Evolutionary conservation across 768 basidiomycete genomes (phyloP).

Genomic region (Boletus subcaerulescens): DNA sequence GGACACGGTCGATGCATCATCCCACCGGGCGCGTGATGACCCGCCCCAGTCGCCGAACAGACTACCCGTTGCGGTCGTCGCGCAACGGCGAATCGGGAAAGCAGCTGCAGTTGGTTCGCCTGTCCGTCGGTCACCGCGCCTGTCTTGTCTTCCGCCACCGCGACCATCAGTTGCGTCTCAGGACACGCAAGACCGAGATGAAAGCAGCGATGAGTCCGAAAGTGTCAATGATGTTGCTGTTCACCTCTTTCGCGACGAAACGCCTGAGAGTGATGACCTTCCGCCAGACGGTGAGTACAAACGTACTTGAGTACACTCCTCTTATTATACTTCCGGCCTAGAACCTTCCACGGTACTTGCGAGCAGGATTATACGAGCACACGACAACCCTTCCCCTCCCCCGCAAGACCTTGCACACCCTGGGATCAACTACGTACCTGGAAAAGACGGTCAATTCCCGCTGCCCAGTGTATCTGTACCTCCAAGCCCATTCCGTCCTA

Average conservation of each 20-base stretch:
- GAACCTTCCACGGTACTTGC: slow-evolving; percentile 72
- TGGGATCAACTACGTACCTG: slow-evolving; percentile 14
- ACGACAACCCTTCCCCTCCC: slow-evolving; percentile 75
- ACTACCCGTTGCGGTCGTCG: slow-evolving; percentile 35
- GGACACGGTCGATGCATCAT: slow-evolving; percentile 42
- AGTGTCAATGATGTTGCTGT: slow-evolving; percentile 22
- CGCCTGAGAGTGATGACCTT: slow-evolving; percentile 46
- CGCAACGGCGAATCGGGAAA: slow-evolving; percentile 30
- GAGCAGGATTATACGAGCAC: slow-evolving; percentile 61
- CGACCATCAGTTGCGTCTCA: slow-evolving; percentile 14
- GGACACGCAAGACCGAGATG: slow-evolving; percentile 14
- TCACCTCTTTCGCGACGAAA: slow-evolving; percentile 38
- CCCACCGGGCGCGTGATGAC: slow-evolving; percentile 49
- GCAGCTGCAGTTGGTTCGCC: slow-evolving; percentile 29
- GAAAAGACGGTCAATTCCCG: slow-evolving; percentile 18
- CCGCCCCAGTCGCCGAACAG: slow-evolving; percentile 54
- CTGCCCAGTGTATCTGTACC: slow-evolving; percentile 15
- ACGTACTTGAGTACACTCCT: background rate
- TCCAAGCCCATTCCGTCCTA: slow-evolving; percentile 32
- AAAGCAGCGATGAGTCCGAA: slow-evolving; percentile 33
- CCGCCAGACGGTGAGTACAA: slow-evolving; percentile 43
- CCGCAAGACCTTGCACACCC: slow-evolving; percentile 31
- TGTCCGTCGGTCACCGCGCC: slow-evolving; percentile 50
- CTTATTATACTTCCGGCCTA: slow-evolving; percentile 20
- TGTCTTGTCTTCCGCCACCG: slow-evolving; percentile 40